Base-by-base conservation (phyloP, 495 filamentous ascomycete species). In the Bombardia bombarda region DNA sequence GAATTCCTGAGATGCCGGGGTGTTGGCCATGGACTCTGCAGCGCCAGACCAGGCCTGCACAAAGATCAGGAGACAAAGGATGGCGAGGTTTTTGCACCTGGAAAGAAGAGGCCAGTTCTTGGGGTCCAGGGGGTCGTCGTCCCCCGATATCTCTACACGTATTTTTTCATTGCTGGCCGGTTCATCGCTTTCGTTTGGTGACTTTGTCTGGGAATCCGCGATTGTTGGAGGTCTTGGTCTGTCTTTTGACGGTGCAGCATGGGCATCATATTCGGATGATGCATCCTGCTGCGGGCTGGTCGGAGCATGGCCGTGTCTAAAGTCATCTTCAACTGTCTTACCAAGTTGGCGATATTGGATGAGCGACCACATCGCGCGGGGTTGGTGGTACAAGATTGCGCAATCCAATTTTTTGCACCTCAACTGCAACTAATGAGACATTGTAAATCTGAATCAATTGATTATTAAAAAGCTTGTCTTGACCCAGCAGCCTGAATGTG, bases 1-100 rank as follows among this genome's bases (percentile, higher is more conserved):
- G 18, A 61, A 56, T 9, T 55, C 42, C 21, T 32, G 30, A 40
- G 51, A 58, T 26, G 55, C 55, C n/a, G 30, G 23, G 31, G 38
- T 43, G 41, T 64, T 62, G 26, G 51, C 58, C 52, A 55, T 57
- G 12, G 58, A 63, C n/a, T 56, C 53, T n/a, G 61, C 56, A 6
- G 51, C 53, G 0, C 51, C 55, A 9, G 53, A 50, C 52, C 51
- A 66, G 3, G 40, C 53, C 42, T 60, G 56, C 20, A 51, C 50
- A 26, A 63, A 66, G 34, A 58, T 60, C 30, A 67, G 46, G 41
- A 65, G 50, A 4, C 47, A 55, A 7, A 69, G 46, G 34, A 69
- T 66, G 49, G 61, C 56, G 22, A 63, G 50, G 43, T 52, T 62
- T 35, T 61, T 65, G 46, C 43, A 47, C 6, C 60, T 43, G 16